Base-by-base conservation (phyloP, 2,329 filamentous ascomycete species). In the Xylaria multiplex region DNA sequence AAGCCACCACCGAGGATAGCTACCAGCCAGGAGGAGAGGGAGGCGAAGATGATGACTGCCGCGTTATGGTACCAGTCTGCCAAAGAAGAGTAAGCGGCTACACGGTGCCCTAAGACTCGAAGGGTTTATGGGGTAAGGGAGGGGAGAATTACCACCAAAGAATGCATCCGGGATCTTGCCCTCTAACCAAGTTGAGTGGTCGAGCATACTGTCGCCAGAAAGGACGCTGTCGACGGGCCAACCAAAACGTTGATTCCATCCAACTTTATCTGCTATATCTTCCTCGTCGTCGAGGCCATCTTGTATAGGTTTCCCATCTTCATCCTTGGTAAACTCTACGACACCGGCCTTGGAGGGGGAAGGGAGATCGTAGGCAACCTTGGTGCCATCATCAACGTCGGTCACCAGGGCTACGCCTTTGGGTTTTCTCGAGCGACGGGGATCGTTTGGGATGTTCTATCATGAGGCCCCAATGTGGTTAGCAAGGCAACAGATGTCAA, bases 31-130 rank as follows among this genome's bases (percentile, higher is more conserved):
- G 95, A 97, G 35, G 88, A 84, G 59, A 99, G 83, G 77, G 93
- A 97, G 58, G 95, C 93, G 76, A 99, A 97, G 71, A 95, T 85
- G 76, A 99, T 97, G 68, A 99, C 83, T n/a, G 85, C 96, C 2
- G 94, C 90, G 79, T 99, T 99, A 79, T 99, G 94, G 79, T 98
- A 99, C 96, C 96, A 99, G 78, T 98, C 93, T 93, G 70, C 57
- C 66, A 27, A 64, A 55, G 54, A 54, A 64, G 58, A 35, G 59
- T 66, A 46, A 56, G 55, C n/a, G 53, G 32, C n/a, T 49, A 32
- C 7, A 14, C 11, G 3, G 16, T 57, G 2, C 7, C 46, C 56
- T 62, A 5, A 22, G 60, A 66, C 30, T 61, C 7, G 72, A 70
- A 40, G 19, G 14, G n/a, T 27, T 40, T 35, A 35, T 35, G 2